Evolutionary conservation across 108 stramenopile species (phyloP), one percentile per base, ranked within the genome.

Genomic region (Pseudonitzschia multiseries): DNA sequence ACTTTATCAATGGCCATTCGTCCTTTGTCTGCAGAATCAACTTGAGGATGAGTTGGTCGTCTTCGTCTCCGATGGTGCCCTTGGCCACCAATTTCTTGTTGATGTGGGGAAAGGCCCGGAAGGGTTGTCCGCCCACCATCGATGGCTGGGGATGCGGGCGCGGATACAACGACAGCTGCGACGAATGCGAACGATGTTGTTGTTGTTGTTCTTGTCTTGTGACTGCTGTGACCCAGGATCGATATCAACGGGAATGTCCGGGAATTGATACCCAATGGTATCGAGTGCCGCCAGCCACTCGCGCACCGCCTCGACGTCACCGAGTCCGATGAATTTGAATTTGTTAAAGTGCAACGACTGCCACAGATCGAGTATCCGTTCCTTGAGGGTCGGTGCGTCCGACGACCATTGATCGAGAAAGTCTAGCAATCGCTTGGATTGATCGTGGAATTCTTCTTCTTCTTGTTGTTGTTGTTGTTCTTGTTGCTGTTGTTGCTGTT

Each of bases 361-460:
- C 74, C 65, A 77, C 20, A 86, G 54, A 1, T 69, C 57, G 52
- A 82, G 71, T 20, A 86, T 64, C 5, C 79, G 22, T 6, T 32
- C 70, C 42, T 67, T 69, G 14, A 72, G 6, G 17, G 20, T 56
- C 3, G 44, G 27, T 14, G 54, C 46, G 12, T 68, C 20, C 0
- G 26, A 42, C 5, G 63, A 69, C 76, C 81, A 83, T 12, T 41
- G 40, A 5, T 41, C 14, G 31, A 89, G n/a, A n/a, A n/a, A n/a
- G n/a, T n/a, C n/a, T n/a, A n/a, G 74, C 46, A 89, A 51, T 24
- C 65, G 57, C 4, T 70, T 68, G 18, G 71, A 69, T 48, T 75
- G 72, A 27, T 63, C 43, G 68, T 89, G 86, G 28, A 86, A 80
- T 29, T 80, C 72, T 14, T 44, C 17, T 72, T 86, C 88, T n/a